Conservation (phyloP, 2,329 filamentous ascomycete species). For the Cytospora chrysosperma region DNA sequence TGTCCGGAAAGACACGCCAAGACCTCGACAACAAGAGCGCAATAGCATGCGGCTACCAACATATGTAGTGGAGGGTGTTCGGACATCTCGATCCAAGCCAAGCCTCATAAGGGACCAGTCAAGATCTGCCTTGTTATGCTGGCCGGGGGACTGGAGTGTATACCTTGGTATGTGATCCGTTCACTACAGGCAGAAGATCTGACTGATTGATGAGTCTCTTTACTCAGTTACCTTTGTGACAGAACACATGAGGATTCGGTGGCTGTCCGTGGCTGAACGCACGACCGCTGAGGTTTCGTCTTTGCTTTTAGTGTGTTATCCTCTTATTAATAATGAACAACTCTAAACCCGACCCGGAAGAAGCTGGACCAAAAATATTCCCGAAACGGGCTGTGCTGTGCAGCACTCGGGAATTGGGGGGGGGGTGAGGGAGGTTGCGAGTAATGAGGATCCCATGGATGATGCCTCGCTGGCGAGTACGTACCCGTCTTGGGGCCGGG, state of each 20-base stretch:
- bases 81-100: conserved; percentile 5
- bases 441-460: conserved; percentile 10
- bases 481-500: conserved; percentile 15
- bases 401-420: background rate
- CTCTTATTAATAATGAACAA: background rate
- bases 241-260: conserved; percentile 19
- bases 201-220: background rate
- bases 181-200: conserved; percentile 6
- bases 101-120: conserved; percentile 4
- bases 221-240: too few species aligned
- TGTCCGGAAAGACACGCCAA: background rate
- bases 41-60: background rate
- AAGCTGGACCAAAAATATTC: conserved; percentile 9
- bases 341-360: conserved; percentile 9
- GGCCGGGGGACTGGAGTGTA: conserved; percentile 3
- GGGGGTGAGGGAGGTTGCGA: conserved; percentile 3
- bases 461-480: background rate
- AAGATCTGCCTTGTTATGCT: conserved; percentile 6
- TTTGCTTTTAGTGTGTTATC: conserved; percentile 2
- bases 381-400: conserved; percentile 12
- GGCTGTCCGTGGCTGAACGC: conserved; percentile 17
- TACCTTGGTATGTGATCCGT: too few species aligned
- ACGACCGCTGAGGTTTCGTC: conserved; percentile 14
- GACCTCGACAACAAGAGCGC: background rate
- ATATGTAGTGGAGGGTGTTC: background rate